Evolutionary conservation across 495 filamentous ascomycete species (phyloP).

Genomic region (Xylaria telfairii): DNA sequence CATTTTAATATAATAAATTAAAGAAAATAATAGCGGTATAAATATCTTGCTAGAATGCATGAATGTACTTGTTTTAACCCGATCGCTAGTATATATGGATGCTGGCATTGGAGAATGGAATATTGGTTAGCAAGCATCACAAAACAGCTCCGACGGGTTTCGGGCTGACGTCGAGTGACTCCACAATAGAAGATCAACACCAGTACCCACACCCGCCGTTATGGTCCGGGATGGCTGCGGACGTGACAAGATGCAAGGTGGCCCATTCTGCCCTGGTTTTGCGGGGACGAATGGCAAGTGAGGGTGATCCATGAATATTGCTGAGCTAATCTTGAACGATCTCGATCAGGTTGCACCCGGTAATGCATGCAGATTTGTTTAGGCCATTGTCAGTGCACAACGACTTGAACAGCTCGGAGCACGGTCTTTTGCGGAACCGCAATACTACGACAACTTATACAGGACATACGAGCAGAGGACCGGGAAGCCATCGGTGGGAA

Average conservation of each 20-base stretch:
- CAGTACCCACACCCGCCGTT: conserved; percentile 10
- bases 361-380: neutral
- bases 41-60: too few species aligned
- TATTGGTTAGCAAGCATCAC: too few species aligned
- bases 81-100: too few species aligned
- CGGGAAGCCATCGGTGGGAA: neutral
- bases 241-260: neutral
- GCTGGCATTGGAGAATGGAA: neutral
- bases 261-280: conserved; percentile 1
- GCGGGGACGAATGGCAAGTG: conserved; percentile 1
- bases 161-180: conserved; percentile 9
- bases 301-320: neutral
- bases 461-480: neutral
- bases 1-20: too few species aligned
- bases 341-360: conserved; percentile 4
- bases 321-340: conserved; percentile 11
- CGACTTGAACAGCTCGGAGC: neutral
- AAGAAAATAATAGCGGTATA: too few species aligned
- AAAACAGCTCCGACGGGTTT: conserved; percentile 4
- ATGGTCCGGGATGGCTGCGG: conserved; percentile 9
- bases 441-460: neutral
- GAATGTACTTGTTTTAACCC: too few species aligned
- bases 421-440: neutral
- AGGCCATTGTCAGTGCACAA: neutral
- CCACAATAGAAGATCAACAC: conserved; percentile 1